A percentile compares a stretch with the other conserved stretches of the same genome.
phyloP scores from a whole-genome alignment of 257 asterid species.

The Penstemon newberryi region DNA sequence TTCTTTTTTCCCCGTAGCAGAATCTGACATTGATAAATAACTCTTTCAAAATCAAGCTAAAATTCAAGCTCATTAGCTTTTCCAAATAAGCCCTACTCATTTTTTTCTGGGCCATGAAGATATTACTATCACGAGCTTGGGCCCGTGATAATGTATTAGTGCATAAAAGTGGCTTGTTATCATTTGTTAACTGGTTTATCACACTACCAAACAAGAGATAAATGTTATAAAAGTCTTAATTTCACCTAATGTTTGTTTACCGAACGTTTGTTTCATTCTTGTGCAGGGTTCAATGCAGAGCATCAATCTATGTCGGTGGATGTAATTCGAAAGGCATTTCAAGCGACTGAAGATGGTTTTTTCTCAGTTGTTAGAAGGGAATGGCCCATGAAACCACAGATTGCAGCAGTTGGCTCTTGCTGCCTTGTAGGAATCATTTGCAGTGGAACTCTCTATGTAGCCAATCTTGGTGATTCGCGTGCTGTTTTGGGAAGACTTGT shows the following conservation, averaged over 20 bases:
- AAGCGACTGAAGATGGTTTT: slow-evolving; percentile 76
- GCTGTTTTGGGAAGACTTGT: slow-evolving; percentile 69
- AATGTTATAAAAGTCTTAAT: not conserved
- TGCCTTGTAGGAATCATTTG: slow-evolving; percentile 69
- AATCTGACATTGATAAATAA: no score
- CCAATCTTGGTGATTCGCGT: slow-evolving; percentile 71
- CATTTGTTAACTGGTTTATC: no score
- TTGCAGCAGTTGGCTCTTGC: slow-evolving; percentile 80
- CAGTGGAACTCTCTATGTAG: slow-evolving; percentile 56
- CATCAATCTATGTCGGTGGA: slow-evolving; percentile 59
- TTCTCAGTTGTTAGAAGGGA: slow-evolving; percentile 50
- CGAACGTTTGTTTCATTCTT: not conserved
- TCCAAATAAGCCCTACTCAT: no score
- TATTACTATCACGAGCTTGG: no score
- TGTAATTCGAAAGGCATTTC: slow-evolving; percentile 59
- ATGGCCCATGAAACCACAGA: slow-evolving; percentile 61
- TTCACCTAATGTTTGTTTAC: not conserved
- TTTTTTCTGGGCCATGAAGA: no score
- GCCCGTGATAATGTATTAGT: no score
- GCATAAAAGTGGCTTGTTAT: no score
- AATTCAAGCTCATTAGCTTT: no score
- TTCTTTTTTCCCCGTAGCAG: no score
- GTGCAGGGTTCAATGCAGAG: slow-evolving; percentile 59
- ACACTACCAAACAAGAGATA: no score
- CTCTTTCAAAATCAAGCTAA: no score